Conservation (phyloP, 176 grass and related monocot species). For the Triticum monococcum region DNA sequence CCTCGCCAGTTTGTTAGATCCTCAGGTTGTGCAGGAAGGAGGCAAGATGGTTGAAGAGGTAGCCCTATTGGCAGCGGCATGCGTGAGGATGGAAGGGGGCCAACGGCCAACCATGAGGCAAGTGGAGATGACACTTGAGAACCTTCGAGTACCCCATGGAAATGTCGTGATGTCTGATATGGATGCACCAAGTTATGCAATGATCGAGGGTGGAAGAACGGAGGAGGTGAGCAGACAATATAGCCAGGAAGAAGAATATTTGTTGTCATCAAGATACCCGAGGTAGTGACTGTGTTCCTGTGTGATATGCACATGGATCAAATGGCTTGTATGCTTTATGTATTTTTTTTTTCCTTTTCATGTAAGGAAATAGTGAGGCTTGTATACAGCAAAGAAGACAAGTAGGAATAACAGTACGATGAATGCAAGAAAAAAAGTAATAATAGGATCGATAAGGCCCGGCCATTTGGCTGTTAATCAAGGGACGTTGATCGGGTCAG, state of each 20-base stretch:
- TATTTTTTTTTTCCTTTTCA: no score
- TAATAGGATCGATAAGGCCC: no score
- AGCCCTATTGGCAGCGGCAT: slow-evolving; percentile 12
- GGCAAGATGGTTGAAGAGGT: not conserved
- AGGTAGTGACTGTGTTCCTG: not conserved
- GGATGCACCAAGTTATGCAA: not conserved
- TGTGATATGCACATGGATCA: not conserved
- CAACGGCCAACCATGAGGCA: slow-evolving; percentile 24
- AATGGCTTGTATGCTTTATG: not conserved
- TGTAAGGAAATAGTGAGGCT: no score
- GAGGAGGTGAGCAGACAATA: not conserved
- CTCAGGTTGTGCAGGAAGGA: not conserved
- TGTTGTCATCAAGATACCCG: not conserved
- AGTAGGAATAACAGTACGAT: no score
- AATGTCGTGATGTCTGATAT: not conserved
- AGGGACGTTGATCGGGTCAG: not conserved
- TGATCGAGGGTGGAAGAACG: not conserved
- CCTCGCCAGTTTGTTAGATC: not conserved
- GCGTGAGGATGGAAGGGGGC: slow-evolving; percentile 30
- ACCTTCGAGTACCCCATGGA: not conserved
- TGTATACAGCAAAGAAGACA: no score
- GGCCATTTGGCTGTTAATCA: not conserved
- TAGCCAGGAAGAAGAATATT: slow-evolving; percentile 10
- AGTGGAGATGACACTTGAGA: slow-evolving; percentile 15
- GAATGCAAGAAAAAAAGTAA: no score